Conservation (phyloP, 2,329 filamentous ascomycete species). For the Colletotrichum zoysiae region DNA sequence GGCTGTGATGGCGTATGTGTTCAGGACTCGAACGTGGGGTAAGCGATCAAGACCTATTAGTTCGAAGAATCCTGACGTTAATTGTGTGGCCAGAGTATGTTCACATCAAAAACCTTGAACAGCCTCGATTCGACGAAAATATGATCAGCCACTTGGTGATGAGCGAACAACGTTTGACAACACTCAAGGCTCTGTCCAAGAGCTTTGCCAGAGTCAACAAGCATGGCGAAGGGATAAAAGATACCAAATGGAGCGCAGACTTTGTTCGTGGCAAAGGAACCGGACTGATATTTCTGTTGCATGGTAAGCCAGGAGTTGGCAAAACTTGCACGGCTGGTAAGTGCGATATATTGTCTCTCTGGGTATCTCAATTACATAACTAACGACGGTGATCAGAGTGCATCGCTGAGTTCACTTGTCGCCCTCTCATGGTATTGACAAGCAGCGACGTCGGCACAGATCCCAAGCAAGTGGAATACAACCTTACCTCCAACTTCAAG, state of each 20-base stretch:
- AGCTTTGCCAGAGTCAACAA: conserved; percentile 46
- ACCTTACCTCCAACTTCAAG: conserved; percentile 40
- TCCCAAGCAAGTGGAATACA: conserved; percentile 36
- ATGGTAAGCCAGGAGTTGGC: conserved; percentile 36
- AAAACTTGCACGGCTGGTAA: conserved; percentile 39
- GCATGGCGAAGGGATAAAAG: conserved; percentile 33
- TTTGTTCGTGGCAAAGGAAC: conserved; percentile 33
- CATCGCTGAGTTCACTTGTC: conserved; percentile 49
- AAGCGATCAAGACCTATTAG: conserved; percentile 41
- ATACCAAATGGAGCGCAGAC: conserved; percentile 31
- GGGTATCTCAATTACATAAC: not conserved
- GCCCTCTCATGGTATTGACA: conserved; percentile 50
- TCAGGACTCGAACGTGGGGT: conserved; percentile 43
- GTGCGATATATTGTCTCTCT: not conserved
- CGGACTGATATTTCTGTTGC: conserved; percentile 28
- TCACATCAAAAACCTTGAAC: conserved; percentile 21
- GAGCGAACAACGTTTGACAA: conserved; percentile 44
- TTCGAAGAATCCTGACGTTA: conserved; percentile 43
- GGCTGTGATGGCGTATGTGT: conserved; percentile 40
- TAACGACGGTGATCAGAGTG: conserved; percentile 46
- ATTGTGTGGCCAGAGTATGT: conserved; percentile 6
- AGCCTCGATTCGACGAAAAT: conserved; percentile 38
- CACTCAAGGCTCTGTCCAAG: conserved; percentile 48
- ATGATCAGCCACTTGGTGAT: conserved; percentile 48
- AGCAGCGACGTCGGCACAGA: conserved; percentile 45